Evolutionary conservation across 2,329 filamentous ascomycete species (phyloP), one percentile per base, ranked within the genome.

Genomic region (Diaporthe humulicola): DNA sequence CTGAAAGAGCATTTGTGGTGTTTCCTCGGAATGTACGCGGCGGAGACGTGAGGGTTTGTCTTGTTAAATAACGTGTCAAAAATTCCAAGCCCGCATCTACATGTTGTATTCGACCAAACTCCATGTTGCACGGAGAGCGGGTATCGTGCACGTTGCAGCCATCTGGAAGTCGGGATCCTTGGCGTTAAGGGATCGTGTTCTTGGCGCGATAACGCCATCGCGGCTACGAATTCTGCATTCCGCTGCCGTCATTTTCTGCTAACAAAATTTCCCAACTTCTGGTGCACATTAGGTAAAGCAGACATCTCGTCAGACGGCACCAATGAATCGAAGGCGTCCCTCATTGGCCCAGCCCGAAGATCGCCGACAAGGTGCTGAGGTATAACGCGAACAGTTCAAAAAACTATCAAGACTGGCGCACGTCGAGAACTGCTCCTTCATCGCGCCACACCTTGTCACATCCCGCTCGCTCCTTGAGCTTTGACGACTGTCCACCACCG

Each of bases 171-270:
- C 25, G 30, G 19, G 22, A 33, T 52, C 33, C 61, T 67, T 50
- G 45, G 61, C 61, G 30, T 10, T 2, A 7, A 19, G 45, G 30
- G 61, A 67, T n/a, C 61, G 22, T 42, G 67, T 3, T 33, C 70
- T 73, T 73, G 25, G 70, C 70, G 61, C 42, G 73, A 75, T 75
- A 75, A 75, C 73, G 73, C 73, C 70, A 75, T 75, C 52, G 54
- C 54, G n/a, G 28, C 56, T 36, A 25, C 38, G 25, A n/a, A 36
- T 69, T 70, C 36, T 69, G 70, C 70, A 71, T 50, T 72, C 33
- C 48, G 52, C 25, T 45, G 42, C 57, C 45, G 66, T 64, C 48
- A 56, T 42, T 58, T 48, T 38, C 52, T n/a, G 57, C 54, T 40
- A 10, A 64, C 25, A 9, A 45, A 25, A 64, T 52, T 52, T 52